Evolutionary conservation across 2,329 filamentous ascomycete genomes (phyloP), one percentile per base, ranked within the genome.

Genomic region (Fusarium aywerte): DNA sequence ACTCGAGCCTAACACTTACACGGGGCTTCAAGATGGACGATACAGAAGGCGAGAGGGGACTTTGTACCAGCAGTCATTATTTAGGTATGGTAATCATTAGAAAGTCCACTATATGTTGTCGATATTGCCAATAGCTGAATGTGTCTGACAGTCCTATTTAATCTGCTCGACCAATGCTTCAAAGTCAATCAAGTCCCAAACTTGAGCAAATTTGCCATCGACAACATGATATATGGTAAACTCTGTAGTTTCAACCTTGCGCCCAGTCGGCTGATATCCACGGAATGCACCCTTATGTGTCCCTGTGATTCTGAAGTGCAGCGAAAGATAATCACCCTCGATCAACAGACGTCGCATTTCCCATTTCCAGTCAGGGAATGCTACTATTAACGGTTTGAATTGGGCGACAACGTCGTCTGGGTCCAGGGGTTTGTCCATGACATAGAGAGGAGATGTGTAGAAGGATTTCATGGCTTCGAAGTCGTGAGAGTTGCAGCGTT

Each of bases 291-390:
- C 58, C 9, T 55, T 11, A 16, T 62, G 56, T 2, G 56, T 62
- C 0, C 58, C 56, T 1, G 45, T 54, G 12, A 61, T 42, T 12
- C 20, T 61, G 12, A 61, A 61, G 2, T 61, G 56, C 4, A 61
- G 27, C 0, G 56, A 61, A 6, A 61, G 39, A 4, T 45, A 61
- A 1, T 61, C 39, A 2, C 58, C 45, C 3, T 61, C 33, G 18
- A 45, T 45, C 2, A 13, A 25, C 8, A 61, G 21, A 5, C 51
- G 58, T 52, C 47, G 13, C 3, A 61, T 2, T 2, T 45, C 29
- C 56, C 56, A 61, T 5, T 61, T 49, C 58, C 58, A 61, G 7
- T 61, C 58, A 2, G 56, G 56, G n/a, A 62, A 62, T 11, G 58
- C 58, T 3, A 33, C 47, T 11, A 61, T 23, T 23, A 54, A 16